Evolutionary conservation across 495 filamentous ascomycete genomes (phyloP).

Genomic region (Letharia lupina): DNA sequence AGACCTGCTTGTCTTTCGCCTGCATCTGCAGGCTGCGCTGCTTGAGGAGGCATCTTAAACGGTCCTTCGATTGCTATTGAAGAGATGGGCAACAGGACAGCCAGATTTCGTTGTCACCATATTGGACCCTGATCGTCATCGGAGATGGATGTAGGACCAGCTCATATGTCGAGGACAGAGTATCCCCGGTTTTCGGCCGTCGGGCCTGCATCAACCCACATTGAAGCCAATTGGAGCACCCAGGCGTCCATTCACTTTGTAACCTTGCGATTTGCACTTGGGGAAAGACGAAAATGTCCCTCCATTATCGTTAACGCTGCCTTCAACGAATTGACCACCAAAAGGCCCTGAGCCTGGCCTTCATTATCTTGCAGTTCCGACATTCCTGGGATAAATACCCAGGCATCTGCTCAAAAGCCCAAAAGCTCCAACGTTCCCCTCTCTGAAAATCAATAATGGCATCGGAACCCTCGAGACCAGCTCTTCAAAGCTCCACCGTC

Average conservation of each 20-base stretch:
- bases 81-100: background rate
- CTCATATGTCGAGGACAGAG: constrained; percentile 5
- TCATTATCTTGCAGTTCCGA: background rate
- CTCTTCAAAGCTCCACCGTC: background rate
- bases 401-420: too few species aligned
- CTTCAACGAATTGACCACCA: background rate
- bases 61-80: background rate
- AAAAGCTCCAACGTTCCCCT: too few species aligned
- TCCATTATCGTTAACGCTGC: background rate
- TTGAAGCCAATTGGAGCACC: background rate
- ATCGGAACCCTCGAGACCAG: background rate
- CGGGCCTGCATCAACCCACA: background rate
- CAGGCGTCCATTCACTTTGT: background rate
- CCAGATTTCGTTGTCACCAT: background rate
- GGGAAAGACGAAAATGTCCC: background rate
- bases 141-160: background rate
- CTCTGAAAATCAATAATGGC: background rate
- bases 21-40: constrained; percentile 9
- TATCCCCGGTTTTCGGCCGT: background rate
- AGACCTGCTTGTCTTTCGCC: constrained; percentile 11
- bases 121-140: constrained; percentile 3
- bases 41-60: constrained; percentile 18
- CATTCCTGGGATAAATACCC: background rate
- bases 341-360: background rate
- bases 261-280: background rate